Evolutionary conservation across 1,139 yeast genomes (phyloP), one percentile per base, ranked within the genome.

Genomic region (Scheffersomyces segobiensis): DNA sequence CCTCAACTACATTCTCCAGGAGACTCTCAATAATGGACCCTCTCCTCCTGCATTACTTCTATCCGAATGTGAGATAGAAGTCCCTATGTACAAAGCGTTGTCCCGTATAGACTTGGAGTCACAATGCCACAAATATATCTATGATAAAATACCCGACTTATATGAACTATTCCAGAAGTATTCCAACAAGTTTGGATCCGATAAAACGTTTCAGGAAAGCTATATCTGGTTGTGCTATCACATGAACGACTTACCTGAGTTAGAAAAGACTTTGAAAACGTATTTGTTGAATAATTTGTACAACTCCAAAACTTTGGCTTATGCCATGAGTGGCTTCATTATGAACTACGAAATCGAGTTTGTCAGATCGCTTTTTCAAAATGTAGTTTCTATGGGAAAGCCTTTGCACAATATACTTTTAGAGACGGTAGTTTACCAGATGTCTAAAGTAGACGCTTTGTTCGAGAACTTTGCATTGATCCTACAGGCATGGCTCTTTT

Each of bases 201-300:
- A 55, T 42, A 56, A 62, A 56, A 52, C 53, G 20, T 71, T 72
- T 53, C 68, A 70, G 50, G 74, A 71, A 55, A 62, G 65, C 50
- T 71, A 67, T 56, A 69, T 74, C 8, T 74, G 79, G 76, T 59
- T 75, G 26, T 69, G 76, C 57, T 77, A 73, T 61, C 80, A 77
- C 61, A 67, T 65, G 65, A 72, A 74, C 57, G 75, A 76, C 54
- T 19, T 71, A 20, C 63, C 63, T 42, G 62, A 67, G 17, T 54
- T 75, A 18, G 72, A 71, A 54, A 58, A 60, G 22, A 61, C 73
- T 18, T 57, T 70, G 5, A 63, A 67, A 39, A 54, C 59, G 10
- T 71, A 72, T 57, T 61, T 72, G 48, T 63, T 63, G 51, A 60
- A 60, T 20, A 56, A 61, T 12, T 58, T 55, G 10, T 65, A 69